Base-by-base conservation (phyloP, 2,329 filamentous ascomycete genomes). In the Aspergillus puulaauensis region DNA sequence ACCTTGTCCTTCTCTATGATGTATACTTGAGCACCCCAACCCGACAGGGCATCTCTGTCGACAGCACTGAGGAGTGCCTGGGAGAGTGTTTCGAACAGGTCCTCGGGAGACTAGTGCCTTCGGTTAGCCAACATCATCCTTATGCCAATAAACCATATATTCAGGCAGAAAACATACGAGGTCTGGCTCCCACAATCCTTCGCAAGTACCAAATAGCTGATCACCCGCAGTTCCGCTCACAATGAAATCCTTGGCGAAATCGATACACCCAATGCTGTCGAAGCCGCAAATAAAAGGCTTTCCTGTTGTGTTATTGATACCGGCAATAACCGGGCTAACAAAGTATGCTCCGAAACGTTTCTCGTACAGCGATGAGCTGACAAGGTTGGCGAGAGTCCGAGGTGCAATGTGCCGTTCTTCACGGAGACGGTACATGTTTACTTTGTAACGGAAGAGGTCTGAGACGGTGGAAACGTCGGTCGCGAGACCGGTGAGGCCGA, bases 1-100 rank as follows among this genome's bases (percentile, higher is more conserved):
- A 99, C 91, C 90, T 98, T 98, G 82, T 96, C 93, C 86, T 99
- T 99, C 83, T 98, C 95, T 77, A 99, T 96, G 73, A 99, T 96
- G 81, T 98, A 99, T 68, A 99, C 95, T 74, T 99, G 92, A 40
- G 95, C 95, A 74, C 95, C 95, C 95, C 95, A 98, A 64, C 95
- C 95, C 39, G 93, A 97, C 63, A 99, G 83, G 53, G 95, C 95
- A 78, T 99, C 95, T 80, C 95, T 86, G 78, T 99, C 95, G 58
- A 98, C 91, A 59, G 95, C 95, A 78, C 96, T 98, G 68, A 99
- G 84, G 60, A 99, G 84, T 52, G 93, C 88, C 80, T 99, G 95
- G 48, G 95, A 98, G 74, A 98, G 91, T 62, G 95, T 99, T 82
- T 99, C 95, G 79, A 99, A 99, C 52, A 99, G 87, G 69, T 96